Base-by-base conservation (phyloP, 352 stramenopile genomes). In the Phytophthora crassamura region DNA sequence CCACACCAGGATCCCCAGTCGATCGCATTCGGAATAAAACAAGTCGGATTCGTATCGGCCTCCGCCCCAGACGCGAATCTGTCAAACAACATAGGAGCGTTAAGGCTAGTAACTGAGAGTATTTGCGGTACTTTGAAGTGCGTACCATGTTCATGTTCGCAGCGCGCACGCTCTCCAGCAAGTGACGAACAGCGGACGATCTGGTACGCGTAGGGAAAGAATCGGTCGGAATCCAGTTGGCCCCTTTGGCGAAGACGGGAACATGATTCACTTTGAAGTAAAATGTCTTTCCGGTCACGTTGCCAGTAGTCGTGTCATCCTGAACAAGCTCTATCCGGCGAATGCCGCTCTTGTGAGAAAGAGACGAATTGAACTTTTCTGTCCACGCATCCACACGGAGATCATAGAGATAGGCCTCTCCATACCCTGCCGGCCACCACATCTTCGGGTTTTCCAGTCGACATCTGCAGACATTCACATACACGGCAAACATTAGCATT, bases 61-160 rank as follows among this genome's bases (percentile, higher is more conserved):
- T 46, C 90, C 90, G 32, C 90, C 90, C 90, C 90, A 97, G 18
- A 96, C 84, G 22, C 90, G 78, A 48, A 97, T 62, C 81, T 89
- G 34, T 28, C 49, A 62, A 7, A 16, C 43, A 61, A 53, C 12
- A 41, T 7, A 32, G 2, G 12, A 48, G 35, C 7, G 43, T 25
- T 41, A 32, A 32, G 28, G 28, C 28, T 32, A 32, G 28, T 3
- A 34, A 9, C 28, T 4, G 15, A 64, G 10, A 55, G 25, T 30
- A 30, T 3, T 28, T 8, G n/a, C 28, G 30, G 36, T 10, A 20
- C n/a, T 25, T 45, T 22, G 35, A 32, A n/a, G 25, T 20, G 33
- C 64, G 41, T 64, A 90, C 71, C 87, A 95, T 95, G 58, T 95
- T 95, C 87, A 95, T 95, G 60, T 95, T 86, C 18, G 84, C 82